Conservation (phyloP, 139 green algal genomes). For the Chlorella sp. region DNA sequence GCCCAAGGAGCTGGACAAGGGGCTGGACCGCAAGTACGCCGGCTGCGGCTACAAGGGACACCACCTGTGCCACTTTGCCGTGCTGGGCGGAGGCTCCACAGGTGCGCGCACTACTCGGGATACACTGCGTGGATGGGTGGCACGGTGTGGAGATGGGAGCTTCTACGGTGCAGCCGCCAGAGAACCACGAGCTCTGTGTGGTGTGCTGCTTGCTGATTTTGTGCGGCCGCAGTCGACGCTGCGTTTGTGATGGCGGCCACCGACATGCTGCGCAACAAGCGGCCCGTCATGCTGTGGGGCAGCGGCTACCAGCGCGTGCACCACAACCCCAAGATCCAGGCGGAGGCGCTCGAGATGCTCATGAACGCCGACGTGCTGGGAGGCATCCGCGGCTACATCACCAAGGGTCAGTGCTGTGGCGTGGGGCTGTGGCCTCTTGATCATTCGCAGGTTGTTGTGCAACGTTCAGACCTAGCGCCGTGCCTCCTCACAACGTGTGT, state of each 20-base stretch:
- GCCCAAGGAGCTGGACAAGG: not conserved
- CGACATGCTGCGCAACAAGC: not conserved
- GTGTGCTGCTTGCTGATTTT: too few species aligned
- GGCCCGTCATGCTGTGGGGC: not conserved
- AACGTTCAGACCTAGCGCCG: too few species aligned
- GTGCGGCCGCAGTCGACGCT: not conserved
- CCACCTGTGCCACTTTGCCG: constrained; percentile 8
- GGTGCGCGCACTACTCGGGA: too few species aligned
- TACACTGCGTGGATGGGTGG: too few species aligned
- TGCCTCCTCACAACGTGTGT: too few species aligned
- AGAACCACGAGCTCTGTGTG: too few species aligned
- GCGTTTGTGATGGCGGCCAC: not conserved
- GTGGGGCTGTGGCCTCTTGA: too few species aligned
- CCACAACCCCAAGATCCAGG: not conserved
- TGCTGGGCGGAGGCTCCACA: constrained; percentile 19
- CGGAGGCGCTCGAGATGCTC: not conserved
- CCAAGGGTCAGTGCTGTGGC: not conserved
- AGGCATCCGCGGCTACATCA: not conserved
- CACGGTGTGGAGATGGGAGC: too few species aligned
- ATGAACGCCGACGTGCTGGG: not conserved
- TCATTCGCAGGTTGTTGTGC: too few species aligned
- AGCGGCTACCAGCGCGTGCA: not conserved
- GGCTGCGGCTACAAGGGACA: not conserved
- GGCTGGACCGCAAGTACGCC: not conserved
- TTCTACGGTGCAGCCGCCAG: too few species aligned